These are phyloP conservation scores for Phytophthora sojae DNA, from an alignment of 352 stramenopile species.

Conservation along the genomic window DNA sequence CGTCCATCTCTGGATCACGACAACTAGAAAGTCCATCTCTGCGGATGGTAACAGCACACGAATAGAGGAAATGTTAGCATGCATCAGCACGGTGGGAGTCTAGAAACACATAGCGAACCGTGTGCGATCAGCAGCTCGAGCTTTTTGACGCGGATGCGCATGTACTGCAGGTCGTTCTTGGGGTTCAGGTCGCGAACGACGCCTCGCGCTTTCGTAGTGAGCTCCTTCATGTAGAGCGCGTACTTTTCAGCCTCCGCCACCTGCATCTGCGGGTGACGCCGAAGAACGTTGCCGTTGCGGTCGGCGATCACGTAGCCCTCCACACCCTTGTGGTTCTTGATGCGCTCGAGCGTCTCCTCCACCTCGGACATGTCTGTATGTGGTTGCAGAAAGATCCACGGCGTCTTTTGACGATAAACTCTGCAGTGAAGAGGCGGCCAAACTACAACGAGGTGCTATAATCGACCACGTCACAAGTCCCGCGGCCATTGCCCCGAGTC, in stretches of 20 bases:
- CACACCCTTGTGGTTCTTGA: conserved; percentile 95
- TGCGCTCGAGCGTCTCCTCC: conserved; percentile 95
- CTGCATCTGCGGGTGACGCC: conserved; percentile 91
- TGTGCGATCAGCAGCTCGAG: conserved; percentile 94
- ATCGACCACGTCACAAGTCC: too few relatives aligned
- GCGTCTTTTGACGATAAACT: conserved; percentile 5
- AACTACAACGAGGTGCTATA: too few relatives aligned
- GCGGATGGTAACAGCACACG: neutral
- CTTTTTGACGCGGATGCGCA: conserved; percentile 93
- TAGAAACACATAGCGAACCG: conserved; percentile 47
- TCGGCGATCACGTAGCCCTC: conserved; percentile 96
- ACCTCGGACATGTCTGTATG: conserved; percentile 82
- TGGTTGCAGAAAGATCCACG: conserved; percentile 20
- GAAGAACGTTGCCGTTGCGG: conserved; percentile 89
- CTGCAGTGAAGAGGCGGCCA: too few relatives aligned
- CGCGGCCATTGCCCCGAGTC: too few relatives aligned
- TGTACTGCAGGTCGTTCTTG: conserved; percentile 95
- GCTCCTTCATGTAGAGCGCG: conserved; percentile 91
- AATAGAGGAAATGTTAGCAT: conserved; percentile 2
- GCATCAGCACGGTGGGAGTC: neutral
- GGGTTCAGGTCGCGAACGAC: conserved; percentile 95
- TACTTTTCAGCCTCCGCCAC: conserved; percentile 93
- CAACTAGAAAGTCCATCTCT: conserved; percentile 94
- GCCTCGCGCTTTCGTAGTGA: conserved; percentile 91
- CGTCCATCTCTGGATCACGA: conserved; percentile 95